Evolutionary conservation across 2,329 filamentous ascomycete species (phyloP).

Genomic region (Exophiala aquamarina): DNA sequence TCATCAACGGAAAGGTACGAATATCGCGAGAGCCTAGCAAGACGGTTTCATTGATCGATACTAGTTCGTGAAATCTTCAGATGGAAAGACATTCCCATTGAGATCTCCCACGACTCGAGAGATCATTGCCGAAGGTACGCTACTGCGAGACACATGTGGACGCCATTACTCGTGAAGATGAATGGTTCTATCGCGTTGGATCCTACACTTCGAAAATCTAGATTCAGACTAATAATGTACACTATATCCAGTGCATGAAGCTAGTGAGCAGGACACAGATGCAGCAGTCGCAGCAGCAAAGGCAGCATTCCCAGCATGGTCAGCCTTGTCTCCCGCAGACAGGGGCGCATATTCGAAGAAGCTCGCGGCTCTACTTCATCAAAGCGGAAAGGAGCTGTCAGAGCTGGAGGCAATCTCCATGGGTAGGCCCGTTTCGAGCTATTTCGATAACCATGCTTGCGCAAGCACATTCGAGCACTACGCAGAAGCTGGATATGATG

Average conservation of each 20-base stretch:
- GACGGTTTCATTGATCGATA: neutral
- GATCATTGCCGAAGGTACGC: constrained; percentile 30
- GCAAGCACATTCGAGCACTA: constrained; percentile 21
- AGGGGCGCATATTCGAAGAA: constrained; percentile 36
- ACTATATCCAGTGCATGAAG: constrained; percentile 32
- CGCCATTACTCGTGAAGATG: neutral
- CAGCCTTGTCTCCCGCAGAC: constrained; percentile 34
- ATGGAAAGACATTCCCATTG: constrained; percentile 32
- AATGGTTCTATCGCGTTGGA: neutral
- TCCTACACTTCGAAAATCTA: neutral
- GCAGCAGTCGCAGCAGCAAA: constrained; percentile 39
- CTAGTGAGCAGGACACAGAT: constrained; percentile 35
- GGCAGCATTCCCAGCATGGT: constrained; percentile 40
- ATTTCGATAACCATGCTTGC: constrained; percentile 16
- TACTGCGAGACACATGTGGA: neutral
- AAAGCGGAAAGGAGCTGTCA: constrained; percentile 33
- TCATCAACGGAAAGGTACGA: constrained; percentile 35
- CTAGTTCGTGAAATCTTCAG: constrained; percentile 32
- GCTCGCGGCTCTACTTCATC: constrained; percentile 33
- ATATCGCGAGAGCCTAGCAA: neutral
- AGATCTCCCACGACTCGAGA: constrained; percentile 34
- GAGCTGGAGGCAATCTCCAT: constrained; percentile 38
- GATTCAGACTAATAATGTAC: too few relatives aligned
- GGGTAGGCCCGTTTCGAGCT: constrained; percentile 31
- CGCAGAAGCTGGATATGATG: constrained; percentile 26